Evolutionary conservation across 2,329 filamentous ascomycete species (phyloP).

Genomic region (Arthrobotrys conoides): DNA sequence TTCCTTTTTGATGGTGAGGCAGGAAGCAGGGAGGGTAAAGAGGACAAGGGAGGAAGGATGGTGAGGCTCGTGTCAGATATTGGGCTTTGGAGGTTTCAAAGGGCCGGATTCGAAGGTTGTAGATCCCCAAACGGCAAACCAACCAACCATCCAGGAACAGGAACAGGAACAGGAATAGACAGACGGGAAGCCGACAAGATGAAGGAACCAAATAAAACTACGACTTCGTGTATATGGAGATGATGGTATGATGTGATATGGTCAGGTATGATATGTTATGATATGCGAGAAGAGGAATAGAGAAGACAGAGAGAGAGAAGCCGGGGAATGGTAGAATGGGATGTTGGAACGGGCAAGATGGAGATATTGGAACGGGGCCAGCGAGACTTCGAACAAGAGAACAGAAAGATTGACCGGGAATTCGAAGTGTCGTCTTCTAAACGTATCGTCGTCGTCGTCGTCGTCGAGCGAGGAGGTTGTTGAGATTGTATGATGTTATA

Average conservation of each 20-base stretch:
- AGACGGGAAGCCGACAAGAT: slow-evolving; percentile 20
- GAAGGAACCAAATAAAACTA: neutral
- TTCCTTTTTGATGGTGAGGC: neutral
- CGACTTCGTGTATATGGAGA: neutral
- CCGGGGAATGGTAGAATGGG: slow-evolving; percentile 15
- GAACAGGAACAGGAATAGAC: slow-evolving; percentile 1
- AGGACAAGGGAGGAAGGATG: slow-evolving; percentile 17
- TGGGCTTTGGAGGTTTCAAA: slow-evolving; percentile 47
- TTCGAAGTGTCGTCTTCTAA: slow-evolving; percentile 16
- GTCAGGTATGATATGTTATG: neutral
- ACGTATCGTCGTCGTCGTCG: slow-evolving; percentile 41
- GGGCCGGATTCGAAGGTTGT: slow-evolving; percentile 30
- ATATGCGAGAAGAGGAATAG: neutral
- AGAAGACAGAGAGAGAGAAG: slow-evolving; percentile 3
- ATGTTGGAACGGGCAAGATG: slow-evolving; percentile 1
- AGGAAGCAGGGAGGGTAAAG: neutral
- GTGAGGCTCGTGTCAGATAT: slow-evolving; percentile 58
- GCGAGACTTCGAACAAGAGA: slow-evolving; percentile 17
- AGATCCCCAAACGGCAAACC: slow-evolving; percentile 24
- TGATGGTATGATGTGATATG: neutral
- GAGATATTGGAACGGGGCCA: slow-evolving; percentile 30
- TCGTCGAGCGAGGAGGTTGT: neutral
- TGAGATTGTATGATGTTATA: neutral
- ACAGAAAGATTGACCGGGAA: neutral
- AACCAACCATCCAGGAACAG: slow-evolving; percentile 30